phyloP scores from a whole-genome alignment of 495 filamentous ascomycete genomes.

The Thozetella sp. region DNA sequence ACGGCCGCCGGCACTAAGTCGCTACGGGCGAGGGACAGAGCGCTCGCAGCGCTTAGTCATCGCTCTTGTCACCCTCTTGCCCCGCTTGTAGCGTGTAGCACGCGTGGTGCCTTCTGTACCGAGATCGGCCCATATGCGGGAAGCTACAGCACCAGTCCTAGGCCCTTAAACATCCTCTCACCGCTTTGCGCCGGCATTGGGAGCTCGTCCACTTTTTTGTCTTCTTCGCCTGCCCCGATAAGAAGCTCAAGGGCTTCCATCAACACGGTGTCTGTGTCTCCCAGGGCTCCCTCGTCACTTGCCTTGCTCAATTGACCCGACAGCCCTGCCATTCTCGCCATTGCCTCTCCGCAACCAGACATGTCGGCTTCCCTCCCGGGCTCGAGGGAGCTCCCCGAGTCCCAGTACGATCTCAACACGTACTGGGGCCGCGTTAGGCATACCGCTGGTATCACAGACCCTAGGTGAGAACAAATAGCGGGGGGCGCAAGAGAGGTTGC shows the following conservation, averaged over 20 bases:
- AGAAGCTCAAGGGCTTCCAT: too few species aligned
- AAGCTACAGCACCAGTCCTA: too few species aligned
- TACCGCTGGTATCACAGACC: conserved; percentile 87
- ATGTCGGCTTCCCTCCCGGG: conserved; percentile 95
- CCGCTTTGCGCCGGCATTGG: conserved; percentile 1
- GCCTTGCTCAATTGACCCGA: too few species aligned
- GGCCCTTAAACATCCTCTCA: not conserved
- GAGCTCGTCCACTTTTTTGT: too few species aligned
- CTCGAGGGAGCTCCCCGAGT: conserved; percentile 79
- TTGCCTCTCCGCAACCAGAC: not conserved
- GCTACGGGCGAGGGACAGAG: too few species aligned
- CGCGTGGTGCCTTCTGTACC: not conserved
- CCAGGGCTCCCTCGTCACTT: too few species aligned
- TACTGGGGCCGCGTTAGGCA: conserved; percentile 96
- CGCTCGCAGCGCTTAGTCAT: not conserved
- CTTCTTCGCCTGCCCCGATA: too few species aligned
- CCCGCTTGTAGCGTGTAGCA: too few species aligned
- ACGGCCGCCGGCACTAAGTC: too few species aligned
- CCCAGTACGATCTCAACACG: conserved; percentile 87
- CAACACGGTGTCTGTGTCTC: too few species aligned
- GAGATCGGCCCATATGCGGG: not conserved
- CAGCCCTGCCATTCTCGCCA: too few species aligned
- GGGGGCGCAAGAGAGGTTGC: not conserved
- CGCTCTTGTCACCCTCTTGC: not conserved
- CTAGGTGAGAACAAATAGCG: conserved; percentile 70